These are phyloP conservation scores for Obba rivulosa DNA, from an alignment of 768 basidiomycete species.

Conservation along the genomic window DNA sequence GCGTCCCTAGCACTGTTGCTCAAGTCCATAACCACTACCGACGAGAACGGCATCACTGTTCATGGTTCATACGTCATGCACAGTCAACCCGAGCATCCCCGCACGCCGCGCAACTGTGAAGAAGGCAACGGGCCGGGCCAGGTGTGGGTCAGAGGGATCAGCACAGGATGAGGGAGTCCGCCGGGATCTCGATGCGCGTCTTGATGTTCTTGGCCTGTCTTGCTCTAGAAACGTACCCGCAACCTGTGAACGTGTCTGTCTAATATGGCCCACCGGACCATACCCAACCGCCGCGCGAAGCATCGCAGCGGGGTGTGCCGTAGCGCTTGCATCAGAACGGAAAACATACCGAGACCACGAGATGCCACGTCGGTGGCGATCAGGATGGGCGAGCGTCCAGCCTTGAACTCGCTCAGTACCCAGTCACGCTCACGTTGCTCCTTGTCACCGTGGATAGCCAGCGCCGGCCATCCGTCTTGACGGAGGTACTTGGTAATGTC, in stretches of 20 bases:
- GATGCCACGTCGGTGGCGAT: conserved; percentile 99
- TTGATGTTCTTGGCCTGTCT: conserved; percentile 28
- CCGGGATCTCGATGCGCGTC: conserved; percentile 27
- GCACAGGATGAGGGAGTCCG: conserved; percentile 22
- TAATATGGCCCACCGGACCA: too few relatives aligned
- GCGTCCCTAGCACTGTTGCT: conserved; percentile 33
- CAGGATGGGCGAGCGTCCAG: conserved; percentile 93
- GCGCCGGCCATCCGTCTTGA: conserved; percentile 98
- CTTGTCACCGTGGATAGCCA: conserved; percentile 99
- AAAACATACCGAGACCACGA: conserved; percentile 96
- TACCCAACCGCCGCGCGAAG: too few relatives aligned
- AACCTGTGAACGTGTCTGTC: conserved; percentile 23
- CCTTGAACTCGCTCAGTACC: conserved; percentile 98
- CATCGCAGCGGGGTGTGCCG: conserved; percentile 11
- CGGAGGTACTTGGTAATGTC: conserved; percentile 97
- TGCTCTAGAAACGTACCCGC: conserved; percentile 30
- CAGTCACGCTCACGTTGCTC: conserved; percentile 99
- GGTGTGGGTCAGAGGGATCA: conserved; percentile 39
- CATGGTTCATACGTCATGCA: conserved; percentile 22
- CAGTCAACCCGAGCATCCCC: conserved; percentile 26
- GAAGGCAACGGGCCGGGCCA: conserved; percentile 30
- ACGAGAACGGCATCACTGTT: conserved; percentile 43
- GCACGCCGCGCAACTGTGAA: conserved; percentile 23
- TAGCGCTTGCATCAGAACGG: conserved; percentile 45
- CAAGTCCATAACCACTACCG: conserved; percentile 48